Base-by-base conservation (phyloP, 257 asterid genomes). In the Penstemon newberryi region DNA sequence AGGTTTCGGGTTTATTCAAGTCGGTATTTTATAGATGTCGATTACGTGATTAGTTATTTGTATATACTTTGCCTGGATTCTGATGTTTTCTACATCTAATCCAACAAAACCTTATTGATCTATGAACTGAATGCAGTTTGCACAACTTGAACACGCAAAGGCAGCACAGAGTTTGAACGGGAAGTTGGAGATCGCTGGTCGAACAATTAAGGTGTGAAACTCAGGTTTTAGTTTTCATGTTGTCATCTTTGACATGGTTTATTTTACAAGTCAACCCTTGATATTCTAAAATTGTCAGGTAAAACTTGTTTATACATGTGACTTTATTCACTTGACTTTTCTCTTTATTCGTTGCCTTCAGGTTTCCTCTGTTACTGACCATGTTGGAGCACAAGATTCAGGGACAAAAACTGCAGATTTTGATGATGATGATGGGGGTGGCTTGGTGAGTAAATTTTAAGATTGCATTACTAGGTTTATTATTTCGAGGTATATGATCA, bases 1-100 rank as follows among this genome's bases (percentile, higher is more conserved):
- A 86, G 99, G 99, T 73, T 94, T 94, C 76, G 99, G 99, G 77
- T 94, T 94, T 87, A 83, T 94, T 80, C 99, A 94, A 76, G 99
- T 94, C 78, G 19, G 99, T 89, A 79, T 82, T 76, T 70, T 70
- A 57, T 52, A 40, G 49, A 53, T 54, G 69, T 45, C 37, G 38
- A 71, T 56, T 56, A 45, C 18, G 40, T 56, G 15, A 38, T n/a
- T 52, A 12, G 10, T 25, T 55, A 8, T 63, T 60, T 25, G 2
- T 25, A 1, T 25, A 44, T 60, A 15, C 52, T 36, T 40, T 7
- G 54, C 6, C 45, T 44, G 37, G 0, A 40, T 7, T 25, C 37
- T 13, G 9, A 18, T 58, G 59, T 13, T 59, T 33, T 70, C 45
- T 43, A 54, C 52, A 18, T 45, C 41, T 66, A 38, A 10, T 56